Evolutionary conservation across 2,329 filamentous ascomycete genomes (phyloP).

Genomic region (Neophaeococcomyces mojaviensis): DNA sequence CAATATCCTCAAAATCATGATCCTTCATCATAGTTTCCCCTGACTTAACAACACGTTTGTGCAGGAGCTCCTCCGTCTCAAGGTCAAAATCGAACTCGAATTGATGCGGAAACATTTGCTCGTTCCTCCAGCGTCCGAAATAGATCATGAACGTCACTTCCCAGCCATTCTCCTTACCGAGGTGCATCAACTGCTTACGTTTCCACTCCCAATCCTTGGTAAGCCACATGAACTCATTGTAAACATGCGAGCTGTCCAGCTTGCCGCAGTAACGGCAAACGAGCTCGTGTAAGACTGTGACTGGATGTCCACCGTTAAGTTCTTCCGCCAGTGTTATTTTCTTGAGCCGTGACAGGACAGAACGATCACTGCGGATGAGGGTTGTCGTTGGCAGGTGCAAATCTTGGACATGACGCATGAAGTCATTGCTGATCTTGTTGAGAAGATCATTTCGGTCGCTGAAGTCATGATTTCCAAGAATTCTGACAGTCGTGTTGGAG

Average conservation of each 20-base stretch:
- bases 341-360: slow-evolving; percentile 1
- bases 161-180: slow-evolving; percentile 3
- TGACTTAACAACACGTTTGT: too few species aligned
- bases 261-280: neutral
- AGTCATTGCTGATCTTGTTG: neutral
- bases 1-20: too few species aligned
- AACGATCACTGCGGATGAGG: slow-evolving; percentile 7
- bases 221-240: neutral
- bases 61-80: neutral
- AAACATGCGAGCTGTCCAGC: neutral
- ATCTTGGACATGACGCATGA: slow-evolving; percentile 4
- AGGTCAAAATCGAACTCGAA: neutral
- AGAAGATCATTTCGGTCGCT: slow-evolving; percentile 3
- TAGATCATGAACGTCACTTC: neutral
- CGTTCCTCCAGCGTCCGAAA: too few species aligned
- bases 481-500: slow-evolving; percentile 1
- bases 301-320: neutral
- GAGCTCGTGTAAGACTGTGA: neutral
- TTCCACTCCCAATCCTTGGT: slow-evolving; percentile 5
- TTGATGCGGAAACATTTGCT: neutral
- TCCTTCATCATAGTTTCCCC: too few species aligned
- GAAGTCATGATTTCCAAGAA: neutral
- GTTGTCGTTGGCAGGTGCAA: slow-evolving; percentile 4
- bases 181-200: slow-evolving; percentile 2
- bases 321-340: neutral